Percentiles rank a stretch among this genome's conserved stretches.
These are phyloP conservation scores for Aspergillus jensenii DNA, from an alignment of 2,329 filamentous ascomycete genomes.

Conservation along the genomic window DNA sequence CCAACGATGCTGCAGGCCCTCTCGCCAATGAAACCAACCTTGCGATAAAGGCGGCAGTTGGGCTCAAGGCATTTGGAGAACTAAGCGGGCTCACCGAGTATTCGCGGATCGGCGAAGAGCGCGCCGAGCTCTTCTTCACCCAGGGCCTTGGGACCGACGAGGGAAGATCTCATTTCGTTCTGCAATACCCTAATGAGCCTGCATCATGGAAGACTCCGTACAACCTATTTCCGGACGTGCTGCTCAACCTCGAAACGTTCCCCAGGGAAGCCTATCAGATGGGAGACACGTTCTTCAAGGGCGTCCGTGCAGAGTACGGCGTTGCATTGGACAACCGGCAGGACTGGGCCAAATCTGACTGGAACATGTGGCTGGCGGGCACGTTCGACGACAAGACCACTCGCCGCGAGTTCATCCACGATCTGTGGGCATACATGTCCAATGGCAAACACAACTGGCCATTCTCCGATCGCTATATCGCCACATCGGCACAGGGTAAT, in stretches of 20 bases:
- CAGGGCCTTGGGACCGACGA: conserved; percentile 37
- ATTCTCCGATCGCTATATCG: conserved; percentile 45
- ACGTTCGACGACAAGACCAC: conserved; percentile 30
- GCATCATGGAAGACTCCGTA: conserved; percentile 40
- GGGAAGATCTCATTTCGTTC: conserved; percentile 40
- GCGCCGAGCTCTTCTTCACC: conserved; percentile 36
- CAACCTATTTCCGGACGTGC: conserved; percentile 43
- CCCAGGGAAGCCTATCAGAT: conserved; percentile 35
- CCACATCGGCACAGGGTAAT: conserved; percentile 31
- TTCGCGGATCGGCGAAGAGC: conserved; percentile 34
- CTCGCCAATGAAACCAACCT: conserved; percentile 48
- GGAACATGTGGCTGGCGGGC: conserved; percentile 46
- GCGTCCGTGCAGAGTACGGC: conserved; percentile 36
- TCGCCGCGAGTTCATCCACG: conserved; percentile 37
- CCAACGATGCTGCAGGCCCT: conserved; percentile 44
- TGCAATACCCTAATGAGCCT: conserved; percentile 38
- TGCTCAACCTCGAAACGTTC: conserved; percentile 42
- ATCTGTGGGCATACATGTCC: conserved; percentile 44
- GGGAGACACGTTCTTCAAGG: conserved; percentile 37
- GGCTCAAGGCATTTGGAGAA: conserved; percentile 46
- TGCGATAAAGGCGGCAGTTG: conserved; percentile 49
- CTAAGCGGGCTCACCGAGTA: conserved; percentile 40
- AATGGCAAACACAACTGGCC: conserved; percentile 46
- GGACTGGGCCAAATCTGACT: conserved; percentile 46
- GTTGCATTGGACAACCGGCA: conserved; percentile 42